phyloP scores from a whole-genome alignment of 1,284 basidiomycete species.

The Baeospora myosura region DNA sequence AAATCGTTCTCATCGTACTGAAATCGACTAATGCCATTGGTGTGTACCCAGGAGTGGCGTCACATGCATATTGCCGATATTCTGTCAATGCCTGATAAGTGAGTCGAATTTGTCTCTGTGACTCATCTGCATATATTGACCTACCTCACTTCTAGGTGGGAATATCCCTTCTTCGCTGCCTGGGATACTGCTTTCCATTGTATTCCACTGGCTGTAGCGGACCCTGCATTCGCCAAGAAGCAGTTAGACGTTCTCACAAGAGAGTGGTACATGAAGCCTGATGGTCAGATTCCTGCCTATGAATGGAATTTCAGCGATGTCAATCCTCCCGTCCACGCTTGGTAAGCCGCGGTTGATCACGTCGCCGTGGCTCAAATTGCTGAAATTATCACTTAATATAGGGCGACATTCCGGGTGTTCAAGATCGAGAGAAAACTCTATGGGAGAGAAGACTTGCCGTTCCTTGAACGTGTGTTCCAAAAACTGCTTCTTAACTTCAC shows the following conservation, averaged over 20 bases:
- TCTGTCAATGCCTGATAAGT: conserved; percentile 98
- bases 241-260: conserved; percentile 93
- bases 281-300: conserved; percentile 95
- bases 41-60: conserved; percentile 87
- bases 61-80: conserved; percentile 95
- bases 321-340: conserved; percentile 96
- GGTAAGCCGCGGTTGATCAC: conserved; percentile 36
- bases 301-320: conserved; percentile 99
- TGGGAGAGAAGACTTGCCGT: conserved; percentile 84
- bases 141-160: conserved; percentile 57
- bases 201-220: conserved; percentile 92
- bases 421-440: conserved; percentile 96
- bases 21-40: neutral
- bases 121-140: no score
- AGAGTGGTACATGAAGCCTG: conserved; percentile 99
- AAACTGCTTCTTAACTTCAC: conserved; percentile 96
- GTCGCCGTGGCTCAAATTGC: neutral
- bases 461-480: conserved; percentile 97
- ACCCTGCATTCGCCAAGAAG: conserved; percentile 94
- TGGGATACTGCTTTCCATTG: conserved; percentile 99
- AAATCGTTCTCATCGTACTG: conserved; percentile 1
- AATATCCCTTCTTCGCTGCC: conserved; percentile 92
- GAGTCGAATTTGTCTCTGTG: conserved; percentile 15
- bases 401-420: conserved; percentile 94
- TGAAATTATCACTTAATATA: conserved; percentile 19